A percentile compares a stretch with the other conserved stretches of the same genome.
phyloP scores from a whole-genome alignment of 2,329 filamentous ascomycete species.

The Didymosphaeria variabile region DNA sequence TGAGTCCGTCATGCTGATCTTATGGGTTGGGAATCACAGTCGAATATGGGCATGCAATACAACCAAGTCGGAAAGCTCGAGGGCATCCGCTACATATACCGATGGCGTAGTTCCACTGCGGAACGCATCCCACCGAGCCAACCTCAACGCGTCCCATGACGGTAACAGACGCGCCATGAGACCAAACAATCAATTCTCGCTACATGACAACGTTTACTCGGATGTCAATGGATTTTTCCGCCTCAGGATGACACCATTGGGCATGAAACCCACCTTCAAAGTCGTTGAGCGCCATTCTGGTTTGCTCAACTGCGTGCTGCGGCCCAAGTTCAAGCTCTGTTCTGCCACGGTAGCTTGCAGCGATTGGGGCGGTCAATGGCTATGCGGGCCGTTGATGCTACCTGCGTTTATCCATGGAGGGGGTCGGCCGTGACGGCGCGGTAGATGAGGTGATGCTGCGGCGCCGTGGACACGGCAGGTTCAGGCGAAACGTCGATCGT shows the following conservation, averaged over 20 bases:
- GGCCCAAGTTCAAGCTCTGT: slow-evolving; percentile 32
- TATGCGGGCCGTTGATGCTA: slow-evolving; percentile 47
- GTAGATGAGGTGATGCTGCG: slow-evolving; percentile 16
- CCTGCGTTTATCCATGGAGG: slow-evolving; percentile 38
- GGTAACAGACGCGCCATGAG: slow-evolving; percentile 34
- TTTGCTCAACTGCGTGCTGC: slow-evolving; percentile 19
- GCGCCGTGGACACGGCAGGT: background rate
- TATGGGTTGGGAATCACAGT: background rate
- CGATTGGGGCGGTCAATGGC: slow-evolving; percentile 47
- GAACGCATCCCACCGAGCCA: slow-evolving; percentile 50
- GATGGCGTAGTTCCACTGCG: slow-evolving; percentile 33
- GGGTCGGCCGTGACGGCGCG: slow-evolving; percentile 20
- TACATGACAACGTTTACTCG: slow-evolving; percentile 26
- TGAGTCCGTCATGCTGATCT: slow-evolving; percentile 45
- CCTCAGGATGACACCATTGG: slow-evolving; percentile 29
- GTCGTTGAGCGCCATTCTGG: slow-evolving; percentile 25
- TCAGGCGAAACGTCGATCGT: background rate
- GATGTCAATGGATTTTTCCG: slow-evolving; percentile 32
- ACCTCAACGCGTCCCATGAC: slow-evolving; percentile 41
- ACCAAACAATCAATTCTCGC: slow-evolving; percentile 31
- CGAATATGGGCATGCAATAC: slow-evolving; percentile 2
- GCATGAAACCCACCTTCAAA: slow-evolving; percentile 28
- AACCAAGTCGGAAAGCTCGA: slow-evolving; percentile 16
- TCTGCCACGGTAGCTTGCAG: slow-evolving; percentile 39
- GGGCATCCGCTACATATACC: slow-evolving; percentile 46